Conservation (phyloP, 2,329 filamentous ascomycete species). For the Tricladium varicosporioides region DNA sequence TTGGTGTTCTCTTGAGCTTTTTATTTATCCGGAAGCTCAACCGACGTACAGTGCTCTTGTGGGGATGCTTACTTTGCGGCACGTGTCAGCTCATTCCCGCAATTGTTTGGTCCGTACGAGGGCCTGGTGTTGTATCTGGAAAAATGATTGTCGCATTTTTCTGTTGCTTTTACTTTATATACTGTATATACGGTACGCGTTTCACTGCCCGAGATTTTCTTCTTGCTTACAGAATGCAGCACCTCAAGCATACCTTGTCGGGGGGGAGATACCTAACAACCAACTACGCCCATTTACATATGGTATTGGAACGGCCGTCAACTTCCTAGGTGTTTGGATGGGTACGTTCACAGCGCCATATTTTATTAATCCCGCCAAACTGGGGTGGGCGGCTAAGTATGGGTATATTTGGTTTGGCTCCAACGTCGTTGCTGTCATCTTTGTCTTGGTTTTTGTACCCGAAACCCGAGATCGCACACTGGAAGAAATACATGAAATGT, state of each 20-base stretch:
- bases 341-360: conserved; percentile 41
- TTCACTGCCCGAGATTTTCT: conserved; percentile 61
- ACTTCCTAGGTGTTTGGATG: conserved; percentile 41
- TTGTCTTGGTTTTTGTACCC: conserved; percentile 29
- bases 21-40: conserved; percentile 47
- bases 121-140: conserved; percentile 9
- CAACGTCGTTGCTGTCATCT: conserved; percentile 35
- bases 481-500: conserved; percentile 11
- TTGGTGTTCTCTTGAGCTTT: conserved; percentile 49
- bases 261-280: conserved; percentile 40
- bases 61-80: conserved; percentile 43
- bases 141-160: conserved; percentile 16
- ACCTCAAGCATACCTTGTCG: conserved; percentile 40
- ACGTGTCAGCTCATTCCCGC: conserved; percentile 45
- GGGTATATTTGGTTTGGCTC: conserved; percentile 42
- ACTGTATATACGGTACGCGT: conserved; percentile 53
- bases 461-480: conserved; percentile 19
- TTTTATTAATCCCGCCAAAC: conserved; percentile 42
- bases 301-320: conserved; percentile 38
- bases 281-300: conserved; percentile 40
- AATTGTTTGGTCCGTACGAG: conserved; percentile 28
- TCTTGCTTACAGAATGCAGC: conserved; percentile 58
- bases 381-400: conserved; percentile 34
- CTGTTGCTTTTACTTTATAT: conserved; percentile 8
- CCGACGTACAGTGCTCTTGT: conserved; percentile 46